Evolutionary conservation across 2,329 filamentous ascomycete genomes (phyloP), one percentile per base, ranked within the genome.

Genomic region (Fusarium sp.): DNA sequence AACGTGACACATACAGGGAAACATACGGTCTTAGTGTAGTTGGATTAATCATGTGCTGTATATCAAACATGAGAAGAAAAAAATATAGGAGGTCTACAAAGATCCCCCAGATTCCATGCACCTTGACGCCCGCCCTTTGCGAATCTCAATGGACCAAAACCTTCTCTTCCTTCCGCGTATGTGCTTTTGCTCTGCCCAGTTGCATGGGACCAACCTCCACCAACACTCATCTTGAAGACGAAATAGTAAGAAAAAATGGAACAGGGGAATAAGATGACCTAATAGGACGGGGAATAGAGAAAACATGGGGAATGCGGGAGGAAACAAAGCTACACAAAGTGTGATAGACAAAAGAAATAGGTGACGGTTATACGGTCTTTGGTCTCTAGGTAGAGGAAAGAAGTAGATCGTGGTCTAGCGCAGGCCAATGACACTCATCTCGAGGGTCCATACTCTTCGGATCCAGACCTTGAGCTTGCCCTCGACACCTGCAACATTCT

Each of bases 401-500:
- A 22, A 42, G 55, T 29, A 53, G 29, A 64, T 57, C 44, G 38
- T 53, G 44, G 25, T 73, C 61, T 71, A 94, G 80, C 93, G 92
- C 75, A 97, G 86, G 62, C 94, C 94, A 81, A 97, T 96, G 60
- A 96, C 94, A 80, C 93, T 96, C 94, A 99, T 99, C 86, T 99
- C 96, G 65, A 99, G 87, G 66, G 96, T 99, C 96, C 96, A 99
- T 66, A 99, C 96, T 77, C 96, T 90, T 79, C 96, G 89, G 80
- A 99, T 98, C 96, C 96, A 99, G 65, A 99, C 94, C 84, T 99
- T 99, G 75, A 99, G 87, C 80, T 92, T 94, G 57, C 95, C 95
- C 56, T 97, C 90, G 12, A 98, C 92, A 18, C 96, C 96, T 55
- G 97, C 94, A 17, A 99, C 93, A 73, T 93, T 88, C 22, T 96